Evolutionary conservation across 768 basidiomycete genomes (phyloP), one percentile per base, ranked within the genome.

Genomic region (Nidularia pulvinata): DNA sequence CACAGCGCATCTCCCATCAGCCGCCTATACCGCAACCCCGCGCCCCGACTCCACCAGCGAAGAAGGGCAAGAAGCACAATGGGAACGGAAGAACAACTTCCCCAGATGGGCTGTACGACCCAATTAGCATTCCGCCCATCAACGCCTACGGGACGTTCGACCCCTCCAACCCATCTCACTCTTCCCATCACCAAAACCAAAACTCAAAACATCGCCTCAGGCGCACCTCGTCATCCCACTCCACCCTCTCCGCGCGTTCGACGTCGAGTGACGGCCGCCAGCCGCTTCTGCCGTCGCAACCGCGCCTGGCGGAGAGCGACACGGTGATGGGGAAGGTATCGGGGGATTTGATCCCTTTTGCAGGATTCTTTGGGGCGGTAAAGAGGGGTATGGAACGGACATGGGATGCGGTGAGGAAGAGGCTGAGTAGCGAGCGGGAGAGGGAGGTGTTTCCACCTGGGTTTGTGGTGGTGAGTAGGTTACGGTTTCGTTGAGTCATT

Each of bases 141-240:
- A 81, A 78, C 57, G 70, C 72, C 1, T 84, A 84, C 54, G 81
- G 83, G 4, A 78, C 78, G 7, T 78, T 81, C 55, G 60, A 73
- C n/a, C 9, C 7, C 14, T 52, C 53, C 54, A 53, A 46, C n/a
- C n/a, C 59, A 49, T 34, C 55, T 33, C 55, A 59, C 7, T 47
- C 48, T 14, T 56, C 55, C 19, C 55, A 60, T 25, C 44, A 56
- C 37, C 55, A 67, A 36, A 63, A n/a, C n/a, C n/a, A n/a, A n/a
- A n/a, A n/a, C n/a, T n/a, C n/a, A 4, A 33, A 42, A 3, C 39
- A 49, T 11, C 55, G 48, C 30, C 22, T 46, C 16, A 55, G 63
- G 14, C 55, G 51, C 14, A 63, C 60, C 22, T 57, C 53, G 35
- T 30, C 61, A 1, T 69, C 69, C 3, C 47, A 46, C 2, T 32